Evolutionary conservation across 2,329 filamentous ascomycete genomes (phyloP), one percentile per base, ranked within the genome.

Genomic region (Microcyclospora tardicrescens): DNA sequence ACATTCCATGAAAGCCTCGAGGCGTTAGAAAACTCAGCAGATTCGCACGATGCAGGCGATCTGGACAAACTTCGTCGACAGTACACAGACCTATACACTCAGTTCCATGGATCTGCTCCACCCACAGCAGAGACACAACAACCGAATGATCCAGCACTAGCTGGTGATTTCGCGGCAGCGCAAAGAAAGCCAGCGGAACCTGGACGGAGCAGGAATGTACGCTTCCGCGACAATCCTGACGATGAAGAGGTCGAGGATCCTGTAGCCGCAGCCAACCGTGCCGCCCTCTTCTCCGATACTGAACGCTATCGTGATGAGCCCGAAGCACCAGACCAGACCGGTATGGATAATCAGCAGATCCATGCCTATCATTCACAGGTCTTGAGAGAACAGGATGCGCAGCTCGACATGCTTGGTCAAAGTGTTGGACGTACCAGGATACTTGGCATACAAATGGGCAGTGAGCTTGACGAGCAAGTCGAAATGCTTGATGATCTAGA

Each of bases 391-490:
- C 91, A 98, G 62, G 91, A 98, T 57, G 81, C 84, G 48, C 86
- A 94, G 60, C 72, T 98, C n/a, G 89, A 96, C 59, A 71, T 73
- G 9, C 67, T 98, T 3, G 84, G 87, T n/a, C 75, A 78, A 53
- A 84, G 77, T 41, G 95, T 98, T 50, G 75, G 83, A 3, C 76
- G 91, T 30, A 91, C 96, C 66, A 72, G 93, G 36, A 84, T 96
- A 65, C 69, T 98, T 44, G 87, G 81, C 57, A 93, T 95, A 66
- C 84, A 91, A 65, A 96, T 98, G 54, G 89, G 91, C 24, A 84
- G 95, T 59, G 91, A 98, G 68, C 71, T 98, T 28, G 91, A 96
- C 52, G 81, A 78, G 50, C 91, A 98, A 54, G 82, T 93, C 29
- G 72, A 81, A 50, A 69, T 98, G 68, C 69, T 98, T 24, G 89